These are phyloP conservation scores for Sphaerulina musiva DNA, from an alignment of 2,329 filamentous ascomycete genomes.

Conservation along the genomic window DNA sequence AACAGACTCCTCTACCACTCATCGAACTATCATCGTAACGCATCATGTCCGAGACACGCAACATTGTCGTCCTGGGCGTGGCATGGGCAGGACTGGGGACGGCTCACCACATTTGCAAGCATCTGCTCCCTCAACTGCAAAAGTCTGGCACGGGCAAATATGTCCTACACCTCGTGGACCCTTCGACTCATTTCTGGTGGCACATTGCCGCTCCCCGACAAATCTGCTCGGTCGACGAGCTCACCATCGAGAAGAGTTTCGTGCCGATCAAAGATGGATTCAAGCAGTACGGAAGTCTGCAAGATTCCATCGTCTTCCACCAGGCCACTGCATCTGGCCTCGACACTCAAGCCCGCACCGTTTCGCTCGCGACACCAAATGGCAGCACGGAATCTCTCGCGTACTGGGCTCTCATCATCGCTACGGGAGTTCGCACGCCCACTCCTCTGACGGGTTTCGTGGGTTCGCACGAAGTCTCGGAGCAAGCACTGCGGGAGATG, in stretches of 20 bases:
- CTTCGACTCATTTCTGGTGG: slow-evolving; percentile 50
- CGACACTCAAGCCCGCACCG: slow-evolving; percentile 39
- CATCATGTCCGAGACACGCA: slow-evolving; percentile 33
- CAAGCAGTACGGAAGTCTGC: slow-evolving; percentile 42
- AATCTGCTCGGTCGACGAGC: slow-evolving; percentile 43
- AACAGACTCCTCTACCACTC: background rate
- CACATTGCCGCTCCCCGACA: slow-evolving; percentile 48
- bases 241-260: slow-evolving; percentile 45
- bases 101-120: slow-evolving; percentile 50
- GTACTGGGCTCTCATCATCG: slow-evolving; percentile 53
- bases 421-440: slow-evolving; percentile 47
- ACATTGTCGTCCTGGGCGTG: slow-evolving; percentile 49
- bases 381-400: slow-evolving; percentile 34
- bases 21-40: background rate
- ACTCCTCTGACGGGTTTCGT: slow-evolving; percentile 42
- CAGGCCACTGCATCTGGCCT: slow-evolving; percentile 45
- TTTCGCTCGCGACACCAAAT: slow-evolving; percentile 37
- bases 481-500: slow-evolving; percentile 30
- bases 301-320: slow-evolving; percentile 41
- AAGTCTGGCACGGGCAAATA: slow-evolving; percentile 34
- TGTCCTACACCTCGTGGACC: slow-evolving; percentile 51
- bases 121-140: slow-evolving; percentile 42
- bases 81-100: slow-evolving; percentile 48
- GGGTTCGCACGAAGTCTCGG: slow-evolving; percentile 31
- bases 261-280: slow-evolving; percentile 47